phyloP scores from a whole-genome alignment of 441 rosid species.

The Breynia disticha region DNA sequence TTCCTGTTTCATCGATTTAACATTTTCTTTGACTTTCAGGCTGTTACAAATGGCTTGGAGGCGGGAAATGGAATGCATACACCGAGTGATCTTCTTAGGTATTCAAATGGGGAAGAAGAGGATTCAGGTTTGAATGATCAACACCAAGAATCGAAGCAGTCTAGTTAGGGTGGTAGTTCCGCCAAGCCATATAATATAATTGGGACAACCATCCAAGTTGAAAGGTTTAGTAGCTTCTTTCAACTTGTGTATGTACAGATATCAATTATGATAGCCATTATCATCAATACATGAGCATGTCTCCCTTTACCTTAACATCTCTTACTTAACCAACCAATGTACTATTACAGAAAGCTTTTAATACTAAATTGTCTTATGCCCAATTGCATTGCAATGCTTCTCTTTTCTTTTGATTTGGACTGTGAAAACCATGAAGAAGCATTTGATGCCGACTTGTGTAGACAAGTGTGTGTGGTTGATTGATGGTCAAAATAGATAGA shows the following conservation, averaged over 20 bases:
- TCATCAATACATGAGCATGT: conserved; percentile 26
- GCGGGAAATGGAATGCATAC: conserved; percentile 31
- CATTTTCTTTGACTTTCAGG: conserved; percentile 17
- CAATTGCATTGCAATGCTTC: no score
- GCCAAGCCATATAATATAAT: not conserved
- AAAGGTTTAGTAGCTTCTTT: conserved; percentile 19
- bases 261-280: conserved; percentile 21
- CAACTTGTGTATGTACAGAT: conserved; percentile 47
- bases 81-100: conserved; percentile 29
- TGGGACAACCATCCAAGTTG: conserved; percentile 14
- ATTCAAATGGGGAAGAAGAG: conserved; percentile 39
- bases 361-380: no score
- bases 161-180: conserved; percentile 4
- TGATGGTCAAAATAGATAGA: no score
- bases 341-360: no score
- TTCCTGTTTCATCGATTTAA: no score
- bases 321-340: no score
- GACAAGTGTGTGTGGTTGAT: no score
- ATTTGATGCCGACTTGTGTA: no score
- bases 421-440: no score
- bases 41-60: conserved; percentile 39
- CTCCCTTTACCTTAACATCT: conserved; percentile 6
- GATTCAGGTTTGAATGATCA: conserved; percentile 26
- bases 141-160: conserved; percentile 10
- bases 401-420: no score